Evolutionary conservation across 2,329 filamentous ascomycete genomes (phyloP).

Genomic region (Colletotrichum graminicola): DNA sequence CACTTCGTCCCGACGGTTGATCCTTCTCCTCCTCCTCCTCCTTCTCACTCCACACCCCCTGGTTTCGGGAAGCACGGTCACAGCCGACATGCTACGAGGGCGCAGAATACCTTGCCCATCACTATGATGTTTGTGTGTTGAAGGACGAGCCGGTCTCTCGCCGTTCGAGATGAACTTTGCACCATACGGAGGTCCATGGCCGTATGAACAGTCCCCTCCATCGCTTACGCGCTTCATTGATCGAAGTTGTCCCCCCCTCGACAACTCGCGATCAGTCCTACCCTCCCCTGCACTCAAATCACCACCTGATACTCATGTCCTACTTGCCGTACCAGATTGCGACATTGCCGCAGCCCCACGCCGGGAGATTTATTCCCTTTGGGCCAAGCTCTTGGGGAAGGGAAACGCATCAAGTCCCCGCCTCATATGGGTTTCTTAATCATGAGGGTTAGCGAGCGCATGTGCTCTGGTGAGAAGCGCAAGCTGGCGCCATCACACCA

Average conservation of each 20-base stretch:
- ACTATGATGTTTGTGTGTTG: background rate
- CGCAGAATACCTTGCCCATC: background rate
- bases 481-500: slow-evolving; percentile 30
- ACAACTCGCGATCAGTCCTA: slow-evolving; percentile 7
- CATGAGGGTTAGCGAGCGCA: slow-evolving; percentile 15
- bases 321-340: slow-evolving; percentile 8
- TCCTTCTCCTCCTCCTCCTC: background rate
- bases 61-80: slow-evolving; percentile 3
- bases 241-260: background rate
- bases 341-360: slow-evolving; percentile 2
- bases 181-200: background rate
- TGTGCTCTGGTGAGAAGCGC: slow-evolving; percentile 22
- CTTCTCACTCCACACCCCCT: background rate
- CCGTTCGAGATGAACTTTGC: background rate
- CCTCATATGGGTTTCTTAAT: slow-evolving; percentile 11
- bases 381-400: slow-evolving; percentile 2
- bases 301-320: slow-evolving; percentile 14
- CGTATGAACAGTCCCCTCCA: background rate
- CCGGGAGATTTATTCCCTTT: background rate
- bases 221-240: slow-evolving; percentile 25
- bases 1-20: background rate
- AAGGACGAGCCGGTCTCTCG: background rate
- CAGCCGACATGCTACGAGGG: background rate
- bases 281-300: slow-evolving; percentile 8
- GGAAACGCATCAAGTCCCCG: background rate